Conservation (phyloP, 441 rosid species). For the Erodium trifolium region DNA sequence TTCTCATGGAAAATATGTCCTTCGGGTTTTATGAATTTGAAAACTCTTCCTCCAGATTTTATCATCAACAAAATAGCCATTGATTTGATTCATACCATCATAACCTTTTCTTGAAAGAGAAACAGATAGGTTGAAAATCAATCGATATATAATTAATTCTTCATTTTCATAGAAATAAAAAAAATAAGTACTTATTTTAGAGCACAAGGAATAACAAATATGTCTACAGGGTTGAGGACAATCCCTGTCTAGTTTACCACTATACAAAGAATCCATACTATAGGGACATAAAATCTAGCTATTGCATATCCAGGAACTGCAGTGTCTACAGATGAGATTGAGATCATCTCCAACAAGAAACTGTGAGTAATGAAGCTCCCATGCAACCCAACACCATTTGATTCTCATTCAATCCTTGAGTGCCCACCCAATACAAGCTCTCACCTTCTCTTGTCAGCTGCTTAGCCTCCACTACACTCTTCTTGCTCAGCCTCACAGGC, state of each 20-base stretch:
- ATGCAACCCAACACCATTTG: conserved; percentile 10
- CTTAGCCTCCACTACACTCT: conserved; percentile 12
- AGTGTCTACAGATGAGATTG: not conserved
- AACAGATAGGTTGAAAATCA: no score
- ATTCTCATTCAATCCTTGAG: conserved; percentile 12
- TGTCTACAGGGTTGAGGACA: not conserved
- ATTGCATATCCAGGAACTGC: not conserved
- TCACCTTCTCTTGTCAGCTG: conserved; percentile 16
- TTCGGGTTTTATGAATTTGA: no score
- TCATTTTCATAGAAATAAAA: no score
- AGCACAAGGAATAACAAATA: not conserved
- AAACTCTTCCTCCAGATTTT: no score
- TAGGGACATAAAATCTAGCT: not conserved
- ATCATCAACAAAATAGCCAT: no score
- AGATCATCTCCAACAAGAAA: conserved; percentile 12
- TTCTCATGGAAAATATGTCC: no score
- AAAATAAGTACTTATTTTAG: no score
- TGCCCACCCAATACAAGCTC: conserved; percentile 12
- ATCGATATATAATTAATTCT: no score
- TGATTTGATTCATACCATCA: no score
- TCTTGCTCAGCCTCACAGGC: conserved; percentile 12
- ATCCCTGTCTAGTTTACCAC: not conserved
- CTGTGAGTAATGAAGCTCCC: conserved; percentile 1
- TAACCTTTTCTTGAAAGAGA: no score
- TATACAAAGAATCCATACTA: no score